Evolutionary conservation across 2,329 filamentous ascomycete genomes (phyloP), one percentile per base, ranked within the genome.

Genomic region (Monosporascus sp.): DNA sequence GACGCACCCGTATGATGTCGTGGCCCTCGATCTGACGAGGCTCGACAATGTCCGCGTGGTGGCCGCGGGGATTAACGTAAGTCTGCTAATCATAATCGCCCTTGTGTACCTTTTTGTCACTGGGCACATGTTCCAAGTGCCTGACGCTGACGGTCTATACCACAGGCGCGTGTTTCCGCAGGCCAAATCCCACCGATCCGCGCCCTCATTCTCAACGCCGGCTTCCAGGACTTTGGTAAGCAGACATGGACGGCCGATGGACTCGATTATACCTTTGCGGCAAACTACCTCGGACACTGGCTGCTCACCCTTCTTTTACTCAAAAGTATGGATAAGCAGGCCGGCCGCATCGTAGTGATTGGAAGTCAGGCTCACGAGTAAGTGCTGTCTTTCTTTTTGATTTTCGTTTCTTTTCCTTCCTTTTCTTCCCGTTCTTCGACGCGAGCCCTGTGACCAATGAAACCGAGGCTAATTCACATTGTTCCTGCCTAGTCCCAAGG

Each of bases 131-230:
- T 8, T 9, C 9, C 25, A 8, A 27, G 25, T 27, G 25, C 25
- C 25, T 27, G 25, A 27, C 7, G 25, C 25, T 27, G 7, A 27
- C 25, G 25, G 25, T 8, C 25, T 27, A 27, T 27, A 27, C 25
- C 25, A 27, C 25, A 27, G 25, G 46, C 47, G 2, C 57, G 55
- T 9, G 53, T 63, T 15, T 8, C 46, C 1, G 41, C 49, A 17
- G 55, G 50, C n/a, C 57, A 66, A 1, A 58, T 74, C 24, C 71
- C 73, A 7, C 71, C 65, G 0, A 72, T 76, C 50, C 65, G 65
- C 17, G 70, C 64, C 1, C 60, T 77, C 5, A 67, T 76, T 11
- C 66, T 76, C 5, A 67, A 65, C 43, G 66, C 66, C 2, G 67
- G 54, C 3, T 65, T 52, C 50, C 56, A 62, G 31, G 64, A 69